These are phyloP conservation scores for Kazachstania taianensis DNA, from an alignment of 805 yeast genomes.

Conservation along the genomic window DNA sequence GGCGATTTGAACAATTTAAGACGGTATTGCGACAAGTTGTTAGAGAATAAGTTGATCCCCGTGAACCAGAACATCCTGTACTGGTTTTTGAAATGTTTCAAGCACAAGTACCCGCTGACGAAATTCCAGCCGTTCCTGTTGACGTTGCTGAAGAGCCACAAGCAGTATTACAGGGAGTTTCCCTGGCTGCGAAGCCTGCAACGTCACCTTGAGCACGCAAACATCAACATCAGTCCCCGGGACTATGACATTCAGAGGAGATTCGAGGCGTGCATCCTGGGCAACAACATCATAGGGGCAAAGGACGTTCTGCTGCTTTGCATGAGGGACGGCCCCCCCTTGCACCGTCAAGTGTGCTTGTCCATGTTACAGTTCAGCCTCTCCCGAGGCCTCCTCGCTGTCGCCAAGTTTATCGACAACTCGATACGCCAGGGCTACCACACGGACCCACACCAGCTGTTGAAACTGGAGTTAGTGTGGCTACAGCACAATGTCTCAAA, in stretches of 20 bases:
- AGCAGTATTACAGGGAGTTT: no score
- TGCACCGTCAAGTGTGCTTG: slow-evolving; percentile 15
- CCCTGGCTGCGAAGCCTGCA: no score
- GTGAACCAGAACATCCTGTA: not conserved
- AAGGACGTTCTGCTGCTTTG: slow-evolving; percentile 11
- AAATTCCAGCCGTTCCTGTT: no score
- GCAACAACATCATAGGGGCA: slow-evolving; percentile 9
- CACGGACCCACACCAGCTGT: slow-evolving; percentile 12
- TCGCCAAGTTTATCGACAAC: slow-evolving; percentile 16
- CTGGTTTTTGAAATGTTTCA: no score
- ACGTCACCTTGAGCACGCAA: no score
- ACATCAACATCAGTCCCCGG: no score
- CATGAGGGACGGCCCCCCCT: slow-evolving; percentile 17
- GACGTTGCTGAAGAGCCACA: no score
- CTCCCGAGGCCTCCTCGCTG: slow-evolving; percentile 6
- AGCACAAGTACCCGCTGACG: no score
- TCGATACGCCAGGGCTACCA: slow-evolving; percentile 9
- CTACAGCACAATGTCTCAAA: slow-evolving; percentile 8
- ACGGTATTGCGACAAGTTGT: slow-evolving; percentile 3
- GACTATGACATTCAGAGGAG: no score
- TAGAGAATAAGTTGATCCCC: not conserved
- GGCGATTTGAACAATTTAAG: slow-evolving; percentile 9
- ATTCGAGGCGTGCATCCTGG: no score
- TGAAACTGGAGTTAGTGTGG: slow-evolving; percentile 20
- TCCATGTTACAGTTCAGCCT: slow-evolving; percentile 14